Conservation (phyloP, 164 flowering plant species). For the Dillenia suffruticosa region DNA sequence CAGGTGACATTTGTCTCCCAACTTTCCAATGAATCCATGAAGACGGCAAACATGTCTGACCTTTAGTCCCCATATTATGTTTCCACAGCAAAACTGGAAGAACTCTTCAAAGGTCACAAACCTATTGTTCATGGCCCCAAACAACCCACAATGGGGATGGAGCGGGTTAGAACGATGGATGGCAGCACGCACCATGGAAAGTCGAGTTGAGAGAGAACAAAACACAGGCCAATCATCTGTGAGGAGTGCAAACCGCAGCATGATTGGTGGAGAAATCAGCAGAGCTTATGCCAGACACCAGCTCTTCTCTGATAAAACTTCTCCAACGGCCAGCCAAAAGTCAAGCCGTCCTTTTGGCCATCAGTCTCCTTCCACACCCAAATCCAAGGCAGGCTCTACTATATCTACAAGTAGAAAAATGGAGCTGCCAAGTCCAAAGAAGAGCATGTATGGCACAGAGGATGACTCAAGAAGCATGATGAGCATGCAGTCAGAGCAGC, state of each 20-base stretch:
- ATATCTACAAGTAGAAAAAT: conserved; percentile 27
- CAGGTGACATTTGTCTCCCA: conserved; percentile 39
- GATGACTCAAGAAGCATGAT: conserved; percentile 54
- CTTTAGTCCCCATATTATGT: background rate
- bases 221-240: conserved; percentile 45
- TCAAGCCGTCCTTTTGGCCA: conserved; percentile 22
- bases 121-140: conserved; percentile 72
- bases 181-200: conserved; percentile 84
- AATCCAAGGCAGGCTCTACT: conserved; percentile 18
- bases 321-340: conserved; percentile 42
- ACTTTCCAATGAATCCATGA: background rate
- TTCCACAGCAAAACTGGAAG: conserved; percentile 58
- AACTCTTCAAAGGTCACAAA: conserved; percentile 42
- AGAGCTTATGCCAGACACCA: conserved; percentile 56
- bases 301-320: conserved; percentile 36
- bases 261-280: conserved; percentile 50
- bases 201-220: conserved; percentile 45
- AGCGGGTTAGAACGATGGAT: conserved; percentile 95
- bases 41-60: background rate
- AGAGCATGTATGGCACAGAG: conserved; percentile 26
- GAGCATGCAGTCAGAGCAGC: conserved; percentile 55
- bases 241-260: conserved; percentile 35
- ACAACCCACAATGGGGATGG: conserved; percentile 98
- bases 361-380: conserved; percentile 49
- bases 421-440: conserved; percentile 48